Evolutionary conservation across 768 basidiomycete species (phyloP), one percentile per base, ranked within the genome.

Genomic region (Cystobasidium onofrii): DNA sequence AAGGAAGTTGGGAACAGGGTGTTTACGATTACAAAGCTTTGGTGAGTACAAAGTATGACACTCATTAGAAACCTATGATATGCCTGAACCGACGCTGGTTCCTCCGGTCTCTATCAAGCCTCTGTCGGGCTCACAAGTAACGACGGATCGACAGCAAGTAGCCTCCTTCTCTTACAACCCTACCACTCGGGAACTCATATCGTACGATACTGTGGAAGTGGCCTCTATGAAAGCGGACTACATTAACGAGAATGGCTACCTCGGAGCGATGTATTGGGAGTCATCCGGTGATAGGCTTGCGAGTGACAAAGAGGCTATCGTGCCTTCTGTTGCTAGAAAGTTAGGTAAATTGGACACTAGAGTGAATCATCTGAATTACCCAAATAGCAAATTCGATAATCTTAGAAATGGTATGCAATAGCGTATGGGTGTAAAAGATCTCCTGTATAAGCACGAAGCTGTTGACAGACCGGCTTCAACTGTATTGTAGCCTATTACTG

Each of bases 181-280:
- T 73, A 78, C 83, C 54, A 89, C 83, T 78, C 84, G 84, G 75
- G 92, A 96, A 82, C 87, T 92, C 87, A 83, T 94, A 76, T 89
- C 89, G 79, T 95, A 87, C 79, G 92, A 95, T 79, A 85, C 83
- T 52, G 89, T 88, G 70, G 82, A 86, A 25, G 85, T 90, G 1
- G 91, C 85, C 1, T 80, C 81, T 64, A 85, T 85, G 85, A 93
- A 94, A 81, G 91, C 90, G 17, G 84, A 85, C 7, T 74, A 7
- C 6, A 33, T 46, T 29, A 29, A n/a, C 57, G 27, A 1, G 17
- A 33, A 44, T 80, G 81, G 12, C 61, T 82, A 98, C 2, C 91
- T 90, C 6, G 96, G 96, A 0, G 90, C 89, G 70, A 99, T 99
- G 96, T 84, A 78, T 89, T 84, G 83, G 91, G 91, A 94, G 80